These are phyloP conservation scores for Cyberlindnera xylosilytica DNA, from an alignment of 805 yeast genomes.

Conservation along the genomic window DNA sequence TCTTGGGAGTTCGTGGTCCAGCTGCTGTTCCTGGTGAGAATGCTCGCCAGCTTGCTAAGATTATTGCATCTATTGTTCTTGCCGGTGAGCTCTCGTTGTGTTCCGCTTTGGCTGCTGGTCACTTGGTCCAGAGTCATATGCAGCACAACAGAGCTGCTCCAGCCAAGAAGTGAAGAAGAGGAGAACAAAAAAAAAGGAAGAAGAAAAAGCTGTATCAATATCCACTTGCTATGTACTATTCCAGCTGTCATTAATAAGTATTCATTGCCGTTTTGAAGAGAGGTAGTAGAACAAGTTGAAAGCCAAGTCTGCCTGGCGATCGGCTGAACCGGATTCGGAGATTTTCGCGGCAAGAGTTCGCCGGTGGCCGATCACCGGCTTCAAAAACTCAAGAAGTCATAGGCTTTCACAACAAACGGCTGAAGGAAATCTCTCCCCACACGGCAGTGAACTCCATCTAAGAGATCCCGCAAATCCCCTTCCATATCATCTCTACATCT, in stretches of 20 bases:
- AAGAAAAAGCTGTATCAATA: not conserved
- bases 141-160: constrained; percentile 68
- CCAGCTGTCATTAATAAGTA: not conserved
- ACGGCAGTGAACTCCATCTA: too few species aligned
- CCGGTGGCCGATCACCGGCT: too few species aligned
- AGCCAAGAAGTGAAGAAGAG: constrained; percentile 21
- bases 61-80: constrained; percentile 91
- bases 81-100: constrained; percentile 95
- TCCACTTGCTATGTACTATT: not conserved
- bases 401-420: not conserved
- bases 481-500: too few species aligned
- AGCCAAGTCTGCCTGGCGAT: too few species aligned
- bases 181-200: not conserved
- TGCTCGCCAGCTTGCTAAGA: constrained; percentile 87
- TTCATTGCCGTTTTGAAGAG: too few species aligned
- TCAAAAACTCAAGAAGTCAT: too few species aligned
- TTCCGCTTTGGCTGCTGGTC: constrained; percentile 98
- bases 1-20: constrained; percentile 94
- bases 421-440: not conserved
- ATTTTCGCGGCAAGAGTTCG: too few species aligned
- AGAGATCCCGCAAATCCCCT: too few species aligned
- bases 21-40: constrained; percentile 91
- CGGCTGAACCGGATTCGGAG: too few species aligned
- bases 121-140: constrained; percentile 97
- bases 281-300: too few species aligned